Conservation (phyloP, 305 asterid genomes). For the Solanum aculeatissimum region DNA sequence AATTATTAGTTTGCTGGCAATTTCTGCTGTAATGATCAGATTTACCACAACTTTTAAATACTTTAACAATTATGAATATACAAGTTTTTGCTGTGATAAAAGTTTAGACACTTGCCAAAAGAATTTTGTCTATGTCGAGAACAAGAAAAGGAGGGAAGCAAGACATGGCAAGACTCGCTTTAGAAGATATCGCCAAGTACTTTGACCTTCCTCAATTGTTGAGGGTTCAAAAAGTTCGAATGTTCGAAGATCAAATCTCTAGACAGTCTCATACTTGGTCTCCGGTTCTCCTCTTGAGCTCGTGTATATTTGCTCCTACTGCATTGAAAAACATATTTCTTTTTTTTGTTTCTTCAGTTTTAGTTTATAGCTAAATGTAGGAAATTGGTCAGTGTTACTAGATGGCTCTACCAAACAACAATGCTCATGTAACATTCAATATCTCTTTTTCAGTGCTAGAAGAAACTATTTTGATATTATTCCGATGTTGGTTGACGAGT, state of each 20-base stretch:
- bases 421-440: not conserved
- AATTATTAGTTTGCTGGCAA: not conserved
- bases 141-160: constrained; percentile 12
- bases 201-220: too few relatives aligned
- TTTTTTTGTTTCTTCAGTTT: not conserved
- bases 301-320: not conserved
- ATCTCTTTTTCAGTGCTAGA: not conserved
- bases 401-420: not conserved
- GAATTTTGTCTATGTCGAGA: constrained; percentile 2
- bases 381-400: not conserved
- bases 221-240: constrained; percentile 15
- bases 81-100: not conserved
- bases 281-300: constrained; percentile 12
- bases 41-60: not conserved
- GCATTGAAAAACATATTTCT: not conserved
- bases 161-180: constrained; percentile 10
- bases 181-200: constrained; percentile 24
- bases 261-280: constrained; percentile 20
- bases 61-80: not conserved
- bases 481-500: not conserved
- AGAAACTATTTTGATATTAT: not conserved
- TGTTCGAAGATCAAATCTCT: constrained; percentile 20
- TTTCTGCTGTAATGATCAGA: not conserved
- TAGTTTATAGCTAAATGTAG: not conserved
- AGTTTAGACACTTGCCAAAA: not conserved